Evolutionary conservation across 1,139 yeast genomes (phyloP), one percentile per base, ranked within the genome.

Genomic region (Pichia sp.): DNA sequence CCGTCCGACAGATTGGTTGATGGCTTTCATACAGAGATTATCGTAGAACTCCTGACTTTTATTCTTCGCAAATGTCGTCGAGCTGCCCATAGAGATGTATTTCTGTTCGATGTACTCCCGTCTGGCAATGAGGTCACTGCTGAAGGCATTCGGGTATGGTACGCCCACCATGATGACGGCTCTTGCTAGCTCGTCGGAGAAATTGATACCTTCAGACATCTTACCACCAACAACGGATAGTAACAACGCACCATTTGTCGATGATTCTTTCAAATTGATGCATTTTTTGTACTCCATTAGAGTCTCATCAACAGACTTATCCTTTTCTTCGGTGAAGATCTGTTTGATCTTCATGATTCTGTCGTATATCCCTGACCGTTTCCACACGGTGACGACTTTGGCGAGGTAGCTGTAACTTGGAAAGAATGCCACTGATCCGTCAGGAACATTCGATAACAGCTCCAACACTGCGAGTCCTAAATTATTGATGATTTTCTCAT

Each of bases 161-260:
- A 93, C 65, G 0, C 98, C 99, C 12, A 89, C 72, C 87, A 93
- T 85, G 2, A 89, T 70, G 0, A 93, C 94, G 0, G 89, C 93
- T 53, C 98, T 72, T 0, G 97, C 96, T 24, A 93, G 68, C 38
- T 85, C 80, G 60, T 90, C 94, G 3, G 91, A 79, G 62, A 93
- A 91, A 61, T 91, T 91, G 44, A 91, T 93, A 7, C 99, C 99
- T 65, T 91, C 99, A 0, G 96, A 88, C 71, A 93, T 73, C 59
- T 85, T 85, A 0, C 98, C 99, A 2, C 97, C 97, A 15, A 93
- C 96, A 0, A 93, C 96, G 0, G 96, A 83, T 28, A 91, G 72
- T 6, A 93, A 66, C 1, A 86, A 58, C 0, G 95, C 93, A 0
- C 95, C 94, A 5, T 12, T 28, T 28, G 31, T 28, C 14, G 2